Percentiles rank a stretch among this genome's conserved stretches.
Evolutionary conservation across 305 asterid genomes (phyloP).

Genomic region (Solanum aculeatissimum): DNA sequence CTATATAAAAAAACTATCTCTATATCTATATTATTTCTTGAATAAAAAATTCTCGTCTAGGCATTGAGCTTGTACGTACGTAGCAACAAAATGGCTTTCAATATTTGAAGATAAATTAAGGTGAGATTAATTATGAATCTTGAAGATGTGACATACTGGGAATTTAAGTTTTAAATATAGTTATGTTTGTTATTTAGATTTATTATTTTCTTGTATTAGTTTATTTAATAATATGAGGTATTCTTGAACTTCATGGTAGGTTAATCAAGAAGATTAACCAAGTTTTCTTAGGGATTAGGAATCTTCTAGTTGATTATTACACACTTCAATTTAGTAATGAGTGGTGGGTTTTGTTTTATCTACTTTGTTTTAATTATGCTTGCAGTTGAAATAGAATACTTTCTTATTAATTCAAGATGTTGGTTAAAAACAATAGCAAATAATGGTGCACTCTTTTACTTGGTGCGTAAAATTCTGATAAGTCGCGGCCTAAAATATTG

Average conservation of each 20-base stretch:
- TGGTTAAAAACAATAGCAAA: background rate
- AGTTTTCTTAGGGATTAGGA: background rate
- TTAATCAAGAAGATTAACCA: background rate
- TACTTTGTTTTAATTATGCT: background rate
- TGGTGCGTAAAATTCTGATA: background rate
- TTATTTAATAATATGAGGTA: background rate
- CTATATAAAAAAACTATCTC: background rate
- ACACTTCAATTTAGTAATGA: background rate
- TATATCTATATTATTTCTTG: background rate
- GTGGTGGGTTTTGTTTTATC: background rate
- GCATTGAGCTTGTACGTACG: background rate
- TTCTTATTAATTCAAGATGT: background rate
- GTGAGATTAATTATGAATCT: background rate
- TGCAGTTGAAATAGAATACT: background rate
- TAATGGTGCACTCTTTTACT: background rate
- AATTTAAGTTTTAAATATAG: background rate
- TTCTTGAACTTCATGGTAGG: background rate
- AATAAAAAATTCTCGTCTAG: background rate
- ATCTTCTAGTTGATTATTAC: background rate
- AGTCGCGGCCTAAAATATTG: fast-evolving
- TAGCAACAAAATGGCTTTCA: background rate
- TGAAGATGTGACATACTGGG: background rate
- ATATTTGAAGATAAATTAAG: background rate
- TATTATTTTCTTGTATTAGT: background rate
- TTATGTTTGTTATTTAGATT: background rate